Percentiles rank a stretch among this genome's conserved stretches.
phyloP scores from a whole-genome alignment of 441 rosid species.

The Metrosideros polymorpha region DNA sequence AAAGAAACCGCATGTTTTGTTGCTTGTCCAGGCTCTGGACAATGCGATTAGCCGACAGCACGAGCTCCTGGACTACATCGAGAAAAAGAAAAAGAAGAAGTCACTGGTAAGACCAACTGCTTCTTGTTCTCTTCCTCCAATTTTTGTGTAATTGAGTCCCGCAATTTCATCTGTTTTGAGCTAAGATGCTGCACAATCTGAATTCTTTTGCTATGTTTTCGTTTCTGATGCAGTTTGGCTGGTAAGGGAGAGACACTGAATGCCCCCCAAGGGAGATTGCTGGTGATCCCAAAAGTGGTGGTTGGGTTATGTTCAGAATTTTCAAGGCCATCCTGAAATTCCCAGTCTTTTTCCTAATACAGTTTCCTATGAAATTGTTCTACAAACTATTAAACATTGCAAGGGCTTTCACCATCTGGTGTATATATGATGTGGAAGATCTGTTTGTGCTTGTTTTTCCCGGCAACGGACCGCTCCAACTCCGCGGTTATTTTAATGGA shows the following conservation, averaged over 20 bases:
- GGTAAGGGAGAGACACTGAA: background rate
- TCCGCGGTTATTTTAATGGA: background rate
- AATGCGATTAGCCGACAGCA: conserved; percentile 57
- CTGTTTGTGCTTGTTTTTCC: background rate
- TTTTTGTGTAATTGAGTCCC: background rate
- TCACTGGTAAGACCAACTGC: conserved; percentile 30
- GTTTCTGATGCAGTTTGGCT: background rate
- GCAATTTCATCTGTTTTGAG: background rate
- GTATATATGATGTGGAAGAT: background rate
- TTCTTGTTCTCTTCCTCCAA: background rate
- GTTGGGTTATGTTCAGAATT: background rate
- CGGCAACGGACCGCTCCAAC: background rate
- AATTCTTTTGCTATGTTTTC: background rate
- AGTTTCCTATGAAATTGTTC: background rate
- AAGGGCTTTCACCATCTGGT: background rate
- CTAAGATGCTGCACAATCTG: background rate
- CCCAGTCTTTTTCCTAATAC: background rate
- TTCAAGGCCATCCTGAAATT: background rate
- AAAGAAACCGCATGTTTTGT: background rate
- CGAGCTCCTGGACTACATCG: conserved; percentile 62
- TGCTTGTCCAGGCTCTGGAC: conserved; percentile 53
- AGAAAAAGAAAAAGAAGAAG: conserved; percentile 86
- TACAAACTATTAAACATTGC: background rate
- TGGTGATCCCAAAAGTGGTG: background rate
- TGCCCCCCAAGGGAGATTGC: background rate